Base-by-base conservation (phyloP, 495 filamentous ascomycete species). In the Cryomyces minteri region DNA sequence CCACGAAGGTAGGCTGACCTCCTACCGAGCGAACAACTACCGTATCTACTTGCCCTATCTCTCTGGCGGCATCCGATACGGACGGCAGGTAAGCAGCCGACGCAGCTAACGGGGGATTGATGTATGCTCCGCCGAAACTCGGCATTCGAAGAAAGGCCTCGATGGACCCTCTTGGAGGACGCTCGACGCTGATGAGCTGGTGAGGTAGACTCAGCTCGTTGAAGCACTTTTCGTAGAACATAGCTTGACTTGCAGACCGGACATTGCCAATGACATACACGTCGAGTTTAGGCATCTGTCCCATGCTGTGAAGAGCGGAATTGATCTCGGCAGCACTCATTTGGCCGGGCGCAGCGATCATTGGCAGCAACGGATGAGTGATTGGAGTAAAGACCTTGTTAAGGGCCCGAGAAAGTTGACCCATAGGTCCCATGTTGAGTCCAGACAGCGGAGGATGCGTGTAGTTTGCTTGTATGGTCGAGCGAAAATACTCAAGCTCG, bases 141-240 rank as follows among this genome's bases (percentile, higher is more conserved):
- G 71, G 72, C 45, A 82, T 78, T 30, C 71, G 66, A 48, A 82
- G 71, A 52, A 84, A 73, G 2, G 73, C 63, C 52, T 84, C 80
- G 38, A 77, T 65, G 0, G 74, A 70, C 2, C 70, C 75, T 49
- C 72, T 77, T 6, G 70, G 66, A 1, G 74, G 75, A 37, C 79
- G 69, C 57, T 88, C 83, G 11, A 85, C 72, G n/a, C 76, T 77
- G 31, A 71, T 74, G 54, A 87, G 79, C 45, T 77, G 75, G 47
- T 90, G 84, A 18, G 82, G 82, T n/a, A 90, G 65, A 14, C 82
- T 80, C 18, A 88, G 70, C 58, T 90, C 84, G 56, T 90, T 90
- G 59, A 90, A 78, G 54, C 83, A 88, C 56, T 88, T 87, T 54
- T 86, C 81, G 64, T 83, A 85, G 57, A 87, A 88, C 56, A 82